phyloP scores from a whole-genome alignment of 305 asterid species.

The Fraxinus xanthoxyloides region DNA sequence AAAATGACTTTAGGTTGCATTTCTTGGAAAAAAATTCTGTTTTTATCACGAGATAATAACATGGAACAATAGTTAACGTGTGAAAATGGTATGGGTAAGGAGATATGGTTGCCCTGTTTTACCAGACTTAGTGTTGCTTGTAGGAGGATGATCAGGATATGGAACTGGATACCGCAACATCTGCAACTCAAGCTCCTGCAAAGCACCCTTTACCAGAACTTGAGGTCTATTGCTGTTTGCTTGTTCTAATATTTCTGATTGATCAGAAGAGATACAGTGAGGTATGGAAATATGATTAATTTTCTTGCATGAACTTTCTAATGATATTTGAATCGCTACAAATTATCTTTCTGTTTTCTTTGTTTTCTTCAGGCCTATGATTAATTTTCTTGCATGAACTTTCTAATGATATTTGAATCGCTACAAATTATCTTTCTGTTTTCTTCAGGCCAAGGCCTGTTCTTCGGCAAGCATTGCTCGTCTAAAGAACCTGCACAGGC shows the following conservation, averaged over 20 bases:
- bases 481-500: conserved; percentile 55
- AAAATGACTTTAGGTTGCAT: background rate
- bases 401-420: conserved; percentile 1
- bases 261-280: conserved; percentile 73
- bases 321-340: background rate
- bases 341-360: conserved; percentile 21
- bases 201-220: conserved; percentile 79
- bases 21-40: background rate
- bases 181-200: conserved; percentile 54
- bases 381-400: too few relatives aligned
- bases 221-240: conserved; percentile 82
- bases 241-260: conserved; percentile 71
- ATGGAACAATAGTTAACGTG: background rate
- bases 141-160: conserved; percentile 76
- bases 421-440: conserved; percentile 1
- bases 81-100: background rate
- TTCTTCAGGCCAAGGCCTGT: conserved; percentile 72
- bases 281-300: conserved; percentile 37
- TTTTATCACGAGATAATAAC: background rate
- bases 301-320: background rate
- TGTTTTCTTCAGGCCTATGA: conserved; percentile 51
- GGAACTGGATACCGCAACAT: conserved; percentile 76
- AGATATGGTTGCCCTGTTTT: background rate
- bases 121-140: conserved; percentile 21
- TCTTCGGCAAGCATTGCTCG: conserved; percentile 79